phyloP scores from a whole-genome alignment of 768 basidiomycete genomes.

The Rhodocollybia butyracea region DNA sequence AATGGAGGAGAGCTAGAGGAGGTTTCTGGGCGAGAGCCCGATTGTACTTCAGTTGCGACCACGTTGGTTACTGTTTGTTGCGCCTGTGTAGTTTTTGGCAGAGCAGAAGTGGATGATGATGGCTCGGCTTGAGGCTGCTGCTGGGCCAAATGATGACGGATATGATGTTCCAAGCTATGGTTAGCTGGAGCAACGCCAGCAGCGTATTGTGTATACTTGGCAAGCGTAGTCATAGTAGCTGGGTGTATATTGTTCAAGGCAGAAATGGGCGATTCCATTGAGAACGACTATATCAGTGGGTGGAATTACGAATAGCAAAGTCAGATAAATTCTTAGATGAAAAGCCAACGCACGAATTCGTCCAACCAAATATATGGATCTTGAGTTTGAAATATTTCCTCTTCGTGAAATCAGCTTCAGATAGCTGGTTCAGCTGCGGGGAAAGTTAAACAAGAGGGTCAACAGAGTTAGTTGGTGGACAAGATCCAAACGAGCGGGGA shows the following conservation, averaged over 20 bases:
- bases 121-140: neutral
- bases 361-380: too few species aligned
- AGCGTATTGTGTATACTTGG: slow-evolving; percentile 23
- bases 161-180: neutral
- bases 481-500: too few species aligned
- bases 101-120: neutral
- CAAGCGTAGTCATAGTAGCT: slow-evolving; percentile 18
- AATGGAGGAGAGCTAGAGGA: slow-evolving; percentile 11
- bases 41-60: neutral
- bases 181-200: slow-evolving; percentile 2
- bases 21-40: neutral
- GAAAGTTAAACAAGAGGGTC: too few species aligned
- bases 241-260: neutral
- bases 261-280: neutral
- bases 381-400: too few species aligned
- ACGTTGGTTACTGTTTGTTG: neutral
- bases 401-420: too few species aligned
- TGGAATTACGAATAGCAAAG: too few species aligned
- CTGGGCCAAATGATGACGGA: neutral
- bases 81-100: neutral
- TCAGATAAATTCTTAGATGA: too few species aligned
- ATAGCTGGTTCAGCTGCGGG: too few species aligned
- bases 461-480: too few species aligned
- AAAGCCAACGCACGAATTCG: too few species aligned
- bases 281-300: too few species aligned